phyloP scores from a whole-genome alignment of 352 stramenopile species.

The Phytophthora multivora region DNA sequence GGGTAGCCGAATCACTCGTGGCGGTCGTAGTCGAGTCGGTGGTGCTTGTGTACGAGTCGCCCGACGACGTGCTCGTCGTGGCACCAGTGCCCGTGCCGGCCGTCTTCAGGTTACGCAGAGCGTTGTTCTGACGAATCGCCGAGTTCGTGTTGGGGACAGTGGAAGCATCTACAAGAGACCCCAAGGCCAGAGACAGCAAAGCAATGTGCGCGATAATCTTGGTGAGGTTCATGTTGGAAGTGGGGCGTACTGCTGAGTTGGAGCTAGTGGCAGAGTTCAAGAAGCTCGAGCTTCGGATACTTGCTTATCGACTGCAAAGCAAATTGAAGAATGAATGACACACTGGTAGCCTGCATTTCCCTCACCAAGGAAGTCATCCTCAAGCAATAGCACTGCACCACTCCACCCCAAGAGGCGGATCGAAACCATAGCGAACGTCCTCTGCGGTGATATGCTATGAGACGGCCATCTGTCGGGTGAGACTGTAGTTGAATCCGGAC shows the following conservation, averaged over 20 bases:
- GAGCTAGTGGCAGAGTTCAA: not conserved
- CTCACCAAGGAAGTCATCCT: too few species aligned
- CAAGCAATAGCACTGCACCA: too few species aligned
- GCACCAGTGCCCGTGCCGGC: constrained; percentile 19
- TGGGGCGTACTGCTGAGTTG: constrained; percentile 14
- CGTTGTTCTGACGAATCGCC: constrained; percentile 8
- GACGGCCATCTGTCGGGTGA: not conserved
- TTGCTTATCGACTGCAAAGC: constrained; percentile 17
- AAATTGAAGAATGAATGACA: constrained; percentile 6
- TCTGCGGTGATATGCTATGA: not conserved
- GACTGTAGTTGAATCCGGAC: constrained; percentile 1
- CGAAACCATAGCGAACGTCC: not conserved
- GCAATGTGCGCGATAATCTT: constrained; percentile 34
- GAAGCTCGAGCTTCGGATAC: not conserved
- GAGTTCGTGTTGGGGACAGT: constrained; percentile 6
- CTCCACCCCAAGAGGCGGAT: too few species aligned
- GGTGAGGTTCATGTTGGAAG: constrained; percentile 34
- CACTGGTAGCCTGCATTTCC: too few species aligned
- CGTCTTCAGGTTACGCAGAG: constrained; percentile 23
- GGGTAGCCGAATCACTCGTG: constrained; percentile 1
- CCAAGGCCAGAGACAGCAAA: constrained; percentile 26
- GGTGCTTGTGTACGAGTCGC: constrained; percentile 19
- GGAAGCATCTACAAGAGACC: constrained; percentile 20
- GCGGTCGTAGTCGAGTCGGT: constrained; percentile 8
- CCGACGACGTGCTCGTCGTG: constrained; percentile 20